Evolutionary conservation across 495 filamentous ascomycete species (phyloP).

Genomic region (Amniculicola lignicola): DNA sequence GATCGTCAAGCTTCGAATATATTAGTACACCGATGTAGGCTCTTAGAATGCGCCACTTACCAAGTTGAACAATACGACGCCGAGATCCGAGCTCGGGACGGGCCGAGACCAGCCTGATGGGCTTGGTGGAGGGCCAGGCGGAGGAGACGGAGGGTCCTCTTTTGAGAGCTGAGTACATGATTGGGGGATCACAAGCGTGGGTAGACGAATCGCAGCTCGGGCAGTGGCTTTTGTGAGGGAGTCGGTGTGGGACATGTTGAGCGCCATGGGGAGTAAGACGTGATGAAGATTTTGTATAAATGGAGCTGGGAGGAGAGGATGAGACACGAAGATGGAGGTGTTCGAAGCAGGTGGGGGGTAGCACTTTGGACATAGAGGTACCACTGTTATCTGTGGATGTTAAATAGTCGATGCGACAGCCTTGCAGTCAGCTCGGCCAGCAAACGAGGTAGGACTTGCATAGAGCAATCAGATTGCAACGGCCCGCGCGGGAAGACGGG

Average conservation of each 20-base stretch:
- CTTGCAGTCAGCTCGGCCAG: no score
- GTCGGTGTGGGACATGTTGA: not conserved
- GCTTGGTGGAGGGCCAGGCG: conserved; percentile 30
- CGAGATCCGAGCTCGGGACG: not conserved
- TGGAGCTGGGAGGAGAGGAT: not conserved
- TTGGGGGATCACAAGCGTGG: no score
- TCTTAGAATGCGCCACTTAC: no score
- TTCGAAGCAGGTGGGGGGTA: conserved; percentile 3
- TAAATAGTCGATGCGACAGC: conserved; percentile 21
- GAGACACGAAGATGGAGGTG: not conserved
- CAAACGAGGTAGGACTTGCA: conserved; percentile 20
- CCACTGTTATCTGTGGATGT: conserved; percentile 19
- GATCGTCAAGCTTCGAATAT: conserved; percentile 10
- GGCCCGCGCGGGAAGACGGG: conserved; percentile 31
- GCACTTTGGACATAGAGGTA: conserved; percentile 10
- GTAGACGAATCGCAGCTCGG: no score
- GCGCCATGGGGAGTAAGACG: not conserved
- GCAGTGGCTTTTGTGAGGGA: no score
- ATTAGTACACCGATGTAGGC: no score
- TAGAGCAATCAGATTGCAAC: conserved; percentile 26
- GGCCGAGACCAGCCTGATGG: conserved; percentile 13
- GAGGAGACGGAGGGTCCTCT: conserved; percentile 30
- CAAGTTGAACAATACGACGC: not conserved
- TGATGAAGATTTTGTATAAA: not conserved
- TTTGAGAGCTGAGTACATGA: conserved; percentile 23